phyloP scores from a whole-genome alignment of 768 basidiomycete species.

The Rhodosporidiobolus odoratus region DNA sequence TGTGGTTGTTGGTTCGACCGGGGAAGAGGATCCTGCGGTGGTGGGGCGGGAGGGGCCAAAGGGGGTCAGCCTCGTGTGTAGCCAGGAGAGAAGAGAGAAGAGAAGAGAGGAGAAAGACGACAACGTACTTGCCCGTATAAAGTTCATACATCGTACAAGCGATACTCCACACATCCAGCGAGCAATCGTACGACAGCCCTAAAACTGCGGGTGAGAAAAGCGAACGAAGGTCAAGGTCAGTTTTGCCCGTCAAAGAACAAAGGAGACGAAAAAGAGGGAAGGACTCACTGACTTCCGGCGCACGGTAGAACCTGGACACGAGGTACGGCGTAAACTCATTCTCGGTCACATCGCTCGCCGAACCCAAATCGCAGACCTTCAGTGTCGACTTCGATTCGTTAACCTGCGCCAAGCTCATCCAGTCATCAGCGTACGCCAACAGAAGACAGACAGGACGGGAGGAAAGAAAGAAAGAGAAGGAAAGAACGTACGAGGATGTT shows the following conservation, averaged over 20 bases:
- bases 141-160: slow-evolving; percentile 95
- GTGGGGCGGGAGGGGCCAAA: slow-evolving; percentile 50
- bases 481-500: slow-evolving; percentile 75
- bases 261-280: slow-evolving; percentile 1
- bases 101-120: background rate
- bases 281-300: slow-evolving; percentile 89
- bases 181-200: slow-evolving; percentile 87
- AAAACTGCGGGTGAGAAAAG: slow-evolving; percentile 68
- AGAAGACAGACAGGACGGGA: background rate
- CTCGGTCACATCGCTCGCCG: slow-evolving; percentile 87
- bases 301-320: slow-evolving; percentile 94
- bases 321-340: slow-evolving; percentile 98
- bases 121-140: slow-evolving; percentile 38
- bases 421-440: too few relatives aligned
- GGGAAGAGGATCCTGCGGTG: slow-evolving; percentile 97
- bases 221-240: background rate
- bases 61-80: background rate
- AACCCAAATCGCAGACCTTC: slow-evolving; percentile 95
- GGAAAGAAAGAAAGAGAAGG: slow-evolving; percentile 3
- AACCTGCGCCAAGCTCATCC: slow-evolving; percentile 55
- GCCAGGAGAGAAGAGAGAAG: background rate
- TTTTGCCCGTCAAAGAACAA: background rate
- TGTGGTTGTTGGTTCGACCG: slow-evolving; percentile 93
- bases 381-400: slow-evolving; percentile 88
- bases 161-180: slow-evolving; percentile 93